Base-by-base conservation (phyloP, 1,139 yeast species). In the Geotrichum siamense region DNA sequence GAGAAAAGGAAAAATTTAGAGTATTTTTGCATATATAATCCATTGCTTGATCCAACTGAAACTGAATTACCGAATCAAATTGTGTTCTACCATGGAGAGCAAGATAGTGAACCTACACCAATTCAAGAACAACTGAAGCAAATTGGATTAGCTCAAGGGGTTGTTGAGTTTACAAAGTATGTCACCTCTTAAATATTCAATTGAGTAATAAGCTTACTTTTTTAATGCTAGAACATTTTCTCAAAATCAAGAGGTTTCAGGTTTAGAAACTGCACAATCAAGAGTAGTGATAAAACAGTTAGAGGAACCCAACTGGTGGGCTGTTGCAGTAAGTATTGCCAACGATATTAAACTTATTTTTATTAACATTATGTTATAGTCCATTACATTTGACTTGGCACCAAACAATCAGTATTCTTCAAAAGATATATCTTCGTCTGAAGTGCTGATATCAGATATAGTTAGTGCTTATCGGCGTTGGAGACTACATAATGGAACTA, bases 111-210 rank as follows among this genome's bases (percentile, higher is more conserved):
- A 15, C 49, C 51, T 3, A 46, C 52, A 15, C 51, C 53, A 1
- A 37, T 49, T 17, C 53, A 56, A 27, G 47, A 49, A 20, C 53
- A 55, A 38, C 51, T 59, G 13, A 44, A 60, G 22, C 55, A 58
- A 27, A 55, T 60, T 15, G 63, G 63, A 1, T 49, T 60, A 15
- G 59, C 62, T 3, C 63, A 60, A 38, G 63, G 63, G 1, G 55
- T 60, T 16, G 55, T 55, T 5, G 62, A 56, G 47, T 52, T 60
- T 39, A 49, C 58, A 34, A 43, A 41, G 49, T 47, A 41, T 34
- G 48, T 20, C 8, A 6, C n/a, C 10, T 23, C 10, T 23, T 20
- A 8, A 8, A 3, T 17, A 2, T 6, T 32, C 13, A 5, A 22
- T 22, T 9, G 9, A 15, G 16, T 20, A 17, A 32, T 17, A 13